Base-by-base conservation (phyloP, 768 basidiomycete genomes). In the Lactarius psammicola region DNA sequence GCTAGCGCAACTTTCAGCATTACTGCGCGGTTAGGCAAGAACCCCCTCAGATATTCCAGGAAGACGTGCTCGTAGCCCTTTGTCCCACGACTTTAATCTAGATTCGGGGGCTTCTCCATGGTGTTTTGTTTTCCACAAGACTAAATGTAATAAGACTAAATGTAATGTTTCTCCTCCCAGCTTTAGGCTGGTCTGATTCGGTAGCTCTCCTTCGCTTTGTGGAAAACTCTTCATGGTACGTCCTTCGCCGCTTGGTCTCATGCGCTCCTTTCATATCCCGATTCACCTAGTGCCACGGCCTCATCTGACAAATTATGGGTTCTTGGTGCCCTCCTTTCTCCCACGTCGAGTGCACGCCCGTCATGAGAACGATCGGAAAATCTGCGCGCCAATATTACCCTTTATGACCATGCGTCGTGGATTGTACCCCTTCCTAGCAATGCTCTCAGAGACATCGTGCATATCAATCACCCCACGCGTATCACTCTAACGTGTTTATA, bases 1-100 rank as follows among this genome's bases (percentile, higher is more conserved):
- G 84, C 84, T 92, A 87, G 85, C 77, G 87, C 7, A 87, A 86
- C 6, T 70, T 77, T 5, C 70, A 70, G 34, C 82, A 83, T 59
- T 78, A 76, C 3, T 75, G 75, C 56, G 71, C 62, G 10, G 79
- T 81, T 18, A 80, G 82, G 70, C 71, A 66, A 42, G 74, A 81
- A 23, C 71, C 92, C 74, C 76, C 81, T 60, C 71, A 59, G 33
- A 64, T 74, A 9, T 89, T 91, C 68, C 80, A 83, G 66, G 70
- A 75, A 3, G 84, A 89, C 72, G 74, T 85, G 4, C 76, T 76
- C 4, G 9, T 31, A 28, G 23, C 28, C 17, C 49, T 30, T 30
- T 28, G 20, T 31, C 23, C 10, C 17, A 6, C 31, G 33, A 28
- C 36, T 46, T 63, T 20, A 10, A 34, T 17, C 30, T 34, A 36